Evolutionary conservation across 2,329 filamentous ascomycete genomes (phyloP).

Genomic region (Fusarium solani-melongenae): DNA sequence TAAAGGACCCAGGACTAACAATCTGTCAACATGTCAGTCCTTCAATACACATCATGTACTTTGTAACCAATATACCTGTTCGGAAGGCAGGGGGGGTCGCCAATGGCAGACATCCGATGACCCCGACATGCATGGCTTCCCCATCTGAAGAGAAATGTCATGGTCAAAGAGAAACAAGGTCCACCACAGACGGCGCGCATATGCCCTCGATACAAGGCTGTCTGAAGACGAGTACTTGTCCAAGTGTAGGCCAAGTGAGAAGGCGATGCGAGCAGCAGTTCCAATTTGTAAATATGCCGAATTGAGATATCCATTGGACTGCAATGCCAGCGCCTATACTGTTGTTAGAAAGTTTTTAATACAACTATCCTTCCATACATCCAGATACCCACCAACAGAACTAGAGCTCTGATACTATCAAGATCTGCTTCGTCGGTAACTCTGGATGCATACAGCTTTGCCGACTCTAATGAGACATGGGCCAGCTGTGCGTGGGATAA

Average conservation of each 20-base stretch:
- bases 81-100: background rate
- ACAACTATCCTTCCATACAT: too few relatives aligned
- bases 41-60: too few relatives aligned
- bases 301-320: background rate
- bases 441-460: background rate
- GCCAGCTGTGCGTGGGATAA: background rate
- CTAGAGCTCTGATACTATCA: background rate
- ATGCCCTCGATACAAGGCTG: background rate
- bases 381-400: background rate
- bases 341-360: background rate
- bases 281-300: background rate
- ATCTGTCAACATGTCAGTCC: background rate
- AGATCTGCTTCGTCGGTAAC: background rate
- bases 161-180: background rate
- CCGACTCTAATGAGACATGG: background rate
- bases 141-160: background rate
- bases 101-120: background rate
- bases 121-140: background rate
- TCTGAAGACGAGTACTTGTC: background rate
- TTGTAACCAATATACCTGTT: too few relatives aligned
- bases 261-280: background rate
- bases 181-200: background rate
- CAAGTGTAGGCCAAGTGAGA: background rate
- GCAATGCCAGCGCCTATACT: background rate
- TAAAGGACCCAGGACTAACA: background rate